Evolutionary conservation across 345 rosid genomes (phyloP).

Genomic region (Erodium maritimum): DNA sequence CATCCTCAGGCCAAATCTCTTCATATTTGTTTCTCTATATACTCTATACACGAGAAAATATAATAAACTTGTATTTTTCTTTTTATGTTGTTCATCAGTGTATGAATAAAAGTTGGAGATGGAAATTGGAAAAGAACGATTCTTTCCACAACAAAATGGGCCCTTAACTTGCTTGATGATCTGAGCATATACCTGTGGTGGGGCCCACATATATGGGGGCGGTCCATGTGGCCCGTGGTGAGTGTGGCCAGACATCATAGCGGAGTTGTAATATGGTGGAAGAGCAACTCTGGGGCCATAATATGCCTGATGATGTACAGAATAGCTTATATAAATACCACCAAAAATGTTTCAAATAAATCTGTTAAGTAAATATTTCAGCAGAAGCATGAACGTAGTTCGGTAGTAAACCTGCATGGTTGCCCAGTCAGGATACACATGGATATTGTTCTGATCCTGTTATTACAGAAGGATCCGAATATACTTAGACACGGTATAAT

Average conservation of each 20-base stretch:
- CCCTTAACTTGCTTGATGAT: background rate
- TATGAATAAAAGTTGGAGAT: no score
- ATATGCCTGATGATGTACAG: slow-evolving; percentile 48
- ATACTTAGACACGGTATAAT: background rate
- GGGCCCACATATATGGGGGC: slow-evolving; percentile 76
- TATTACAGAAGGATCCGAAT: slow-evolving; percentile 5
- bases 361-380: no score
- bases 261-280: slow-evolving; percentile 66
- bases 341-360: background rate
- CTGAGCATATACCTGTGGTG: slow-evolving; percentile 49
- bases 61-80: no score
- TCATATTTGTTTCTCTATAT: no score
- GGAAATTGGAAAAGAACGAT: no score
- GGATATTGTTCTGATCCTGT: slow-evolving; percentile 73
- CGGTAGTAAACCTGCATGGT: slow-evolving; percentile 60
- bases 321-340: slow-evolving; percentile 1
- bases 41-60: no score
- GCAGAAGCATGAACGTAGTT: background rate
- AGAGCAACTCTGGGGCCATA: slow-evolving; percentile 71
- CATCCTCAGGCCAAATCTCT: no score
- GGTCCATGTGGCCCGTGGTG: slow-evolving; percentile 23
- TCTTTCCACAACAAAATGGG: background rate
- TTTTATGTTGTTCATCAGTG: no score
- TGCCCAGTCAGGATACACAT: slow-evolving; percentile 81
- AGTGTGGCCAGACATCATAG: slow-evolving; percentile 62